phyloP scores from a whole-genome alignment of 257 asterid genomes.

The Buddleja alternifolia region DNA sequence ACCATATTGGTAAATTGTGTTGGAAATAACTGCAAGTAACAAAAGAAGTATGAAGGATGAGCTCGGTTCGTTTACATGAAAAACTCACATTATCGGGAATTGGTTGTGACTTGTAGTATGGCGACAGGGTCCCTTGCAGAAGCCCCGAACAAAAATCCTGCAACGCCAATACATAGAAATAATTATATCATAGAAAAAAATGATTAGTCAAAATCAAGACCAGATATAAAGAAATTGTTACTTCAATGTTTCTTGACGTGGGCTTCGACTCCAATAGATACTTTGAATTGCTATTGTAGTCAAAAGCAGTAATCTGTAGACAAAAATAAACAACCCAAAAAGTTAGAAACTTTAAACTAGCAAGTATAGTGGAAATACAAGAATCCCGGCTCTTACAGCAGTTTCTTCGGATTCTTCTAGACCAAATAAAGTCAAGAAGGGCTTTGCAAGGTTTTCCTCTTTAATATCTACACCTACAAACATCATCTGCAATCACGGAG shows the following conservation, averaged over 20 bases:
- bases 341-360: conserved; percentile 26
- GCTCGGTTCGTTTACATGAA: conserved; percentile 9
- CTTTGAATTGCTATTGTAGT: conserved; percentile 63
- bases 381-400: conserved; percentile 44
- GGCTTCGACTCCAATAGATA: conserved; percentile 70
- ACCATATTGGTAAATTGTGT: neutral
- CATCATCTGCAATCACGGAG: conserved; percentile 66
- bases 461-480: conserved; percentile 65
- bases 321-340: conserved; percentile 1
- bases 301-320: conserved; percentile 68
- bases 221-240: conserved; percentile 34
- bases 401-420: conserved; percentile 73
- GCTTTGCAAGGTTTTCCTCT: conserved; percentile 92
- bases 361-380: conserved; percentile 27
- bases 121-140: conserved; percentile 52
- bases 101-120: conserved; percentile 85
- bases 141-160: conserved; percentile 79
- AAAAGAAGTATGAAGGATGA: neutral
- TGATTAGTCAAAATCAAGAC: conserved; percentile 22
- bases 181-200: conserved; percentile 13
- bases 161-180: conserved; percentile 30
- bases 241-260: conserved; percentile 65
- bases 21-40: neutral
- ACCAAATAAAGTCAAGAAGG: conserved; percentile 86
- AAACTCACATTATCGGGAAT: conserved; percentile 79